These are phyloP conservation scores for Mycocentrospora acerina DNA, from an alignment of 2,329 filamentous ascomycete genomes.

Conservation along the genomic window DNA sequence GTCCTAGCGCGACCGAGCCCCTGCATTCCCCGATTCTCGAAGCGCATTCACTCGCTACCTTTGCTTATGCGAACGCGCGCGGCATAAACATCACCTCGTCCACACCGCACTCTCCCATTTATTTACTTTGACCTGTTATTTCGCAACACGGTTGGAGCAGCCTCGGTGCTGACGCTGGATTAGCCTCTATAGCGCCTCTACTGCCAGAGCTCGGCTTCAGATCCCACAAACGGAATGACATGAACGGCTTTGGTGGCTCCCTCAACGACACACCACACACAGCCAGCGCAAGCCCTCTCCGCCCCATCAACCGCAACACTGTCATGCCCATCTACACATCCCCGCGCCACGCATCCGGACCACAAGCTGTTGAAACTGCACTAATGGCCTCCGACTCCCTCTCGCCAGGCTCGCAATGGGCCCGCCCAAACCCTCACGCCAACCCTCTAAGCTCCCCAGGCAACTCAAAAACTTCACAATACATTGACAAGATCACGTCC, in stretches of 20 bases:
- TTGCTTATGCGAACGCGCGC: constrained; percentile 2
- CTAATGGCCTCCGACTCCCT: constrained; percentile 25
- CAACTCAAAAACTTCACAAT: constrained; percentile 41
- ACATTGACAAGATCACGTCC: constrained; percentile 76
- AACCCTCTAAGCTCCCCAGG: constrained; percentile 25
- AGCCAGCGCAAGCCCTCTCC: constrained; percentile 15
- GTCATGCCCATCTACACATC: constrained; percentile 34
- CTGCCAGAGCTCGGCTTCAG: constrained; percentile 23
- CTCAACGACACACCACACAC: constrained; percentile 18
- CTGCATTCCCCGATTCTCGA: constrained; percentile 14
- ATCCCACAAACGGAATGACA: constrained; percentile 26
- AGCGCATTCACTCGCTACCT: constrained; percentile 19
- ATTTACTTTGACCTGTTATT: constrained; percentile 4
- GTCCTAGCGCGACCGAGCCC: constrained; percentile 11
- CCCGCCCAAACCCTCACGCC: constrained; percentile 29
- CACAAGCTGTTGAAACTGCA: constrained; percentile 32
- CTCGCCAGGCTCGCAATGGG: constrained; percentile 24
- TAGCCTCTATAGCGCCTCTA: constrained; percentile 17
- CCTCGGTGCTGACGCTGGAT: constrained; percentile 21
- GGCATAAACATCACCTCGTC: constrained; percentile 22
- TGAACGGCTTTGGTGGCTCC: constrained; percentile 26
- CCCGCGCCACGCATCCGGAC: constrained; percentile 34
- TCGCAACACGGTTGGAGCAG: constrained; percentile 1
- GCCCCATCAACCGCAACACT: constrained; percentile 6
- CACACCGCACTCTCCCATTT: constrained; percentile 10